Conservation (phyloP, 2,329 filamentous ascomycete genomes). For the Bretziella fagacearum region DNA sequence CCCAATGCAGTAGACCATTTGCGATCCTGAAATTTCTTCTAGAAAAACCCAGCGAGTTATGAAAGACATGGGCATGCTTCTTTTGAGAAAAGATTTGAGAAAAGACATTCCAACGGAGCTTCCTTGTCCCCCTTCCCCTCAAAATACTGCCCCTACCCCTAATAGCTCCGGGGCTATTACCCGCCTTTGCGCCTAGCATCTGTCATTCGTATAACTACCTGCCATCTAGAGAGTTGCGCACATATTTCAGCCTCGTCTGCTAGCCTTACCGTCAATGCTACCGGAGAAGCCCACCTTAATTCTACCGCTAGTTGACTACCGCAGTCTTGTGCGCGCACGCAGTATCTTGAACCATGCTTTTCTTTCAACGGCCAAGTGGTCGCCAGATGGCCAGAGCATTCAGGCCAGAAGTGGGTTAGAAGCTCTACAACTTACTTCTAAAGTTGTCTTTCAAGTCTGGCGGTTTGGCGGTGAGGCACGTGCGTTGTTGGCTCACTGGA, state of each 20-base stretch:
- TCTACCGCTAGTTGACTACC: neutral
- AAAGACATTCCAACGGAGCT: neutral
- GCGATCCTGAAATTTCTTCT: no score
- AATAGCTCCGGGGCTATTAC: neutral
- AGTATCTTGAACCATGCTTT: no score
- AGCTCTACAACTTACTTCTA: no score
- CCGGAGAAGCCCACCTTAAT: neutral
- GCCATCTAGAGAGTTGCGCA: neutral
- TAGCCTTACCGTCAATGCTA: neutral
- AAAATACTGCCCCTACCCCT: neutral
- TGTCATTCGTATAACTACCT: neutral
- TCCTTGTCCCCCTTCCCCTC: neutral
- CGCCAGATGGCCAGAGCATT: neutral
- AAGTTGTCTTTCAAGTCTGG: neutral
- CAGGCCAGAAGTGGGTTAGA: no score
- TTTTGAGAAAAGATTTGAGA: neutral
- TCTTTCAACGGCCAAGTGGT: neutral
- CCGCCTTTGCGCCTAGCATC: neutral
- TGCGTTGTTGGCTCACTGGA: slow-evolving; percentile 11
- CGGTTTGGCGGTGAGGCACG: slow-evolving; percentile 12
- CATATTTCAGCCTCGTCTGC: slow-evolving; percentile 2
- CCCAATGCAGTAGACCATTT: neutral
- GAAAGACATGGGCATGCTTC: neutral
- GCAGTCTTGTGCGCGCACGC: no score
- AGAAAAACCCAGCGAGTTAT: neutral